These are phyloP conservation scores for Lagenidium giganteum DNA, from an alignment of 352 stramenopile species.

Conservation along the genomic window DNA sequence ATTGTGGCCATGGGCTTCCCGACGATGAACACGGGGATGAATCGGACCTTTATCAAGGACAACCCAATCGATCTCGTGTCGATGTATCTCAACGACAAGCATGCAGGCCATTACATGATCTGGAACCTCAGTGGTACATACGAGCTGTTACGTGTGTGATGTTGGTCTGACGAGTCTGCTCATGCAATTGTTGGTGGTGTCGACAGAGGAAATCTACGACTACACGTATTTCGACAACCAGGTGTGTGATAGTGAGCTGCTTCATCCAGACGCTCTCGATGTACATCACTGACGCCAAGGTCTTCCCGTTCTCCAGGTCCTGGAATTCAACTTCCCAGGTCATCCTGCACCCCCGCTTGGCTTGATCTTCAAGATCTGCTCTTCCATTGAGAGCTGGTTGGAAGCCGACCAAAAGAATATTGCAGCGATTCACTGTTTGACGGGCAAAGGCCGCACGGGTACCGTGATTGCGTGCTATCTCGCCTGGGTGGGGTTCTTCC, in stretches of 20 bases:
- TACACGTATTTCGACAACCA: conserved; percentile 94
- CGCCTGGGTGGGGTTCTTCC: conserved; percentile 91
- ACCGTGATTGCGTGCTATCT: conserved; percentile 96
- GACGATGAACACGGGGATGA: conserved; percentile 76
- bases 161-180: conserved; percentile 2
- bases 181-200: neutral
- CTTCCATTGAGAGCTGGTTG: conserved; percentile 97
- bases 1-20: conserved; percentile 91
- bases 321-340: conserved; percentile 97
- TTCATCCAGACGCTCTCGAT: no score
- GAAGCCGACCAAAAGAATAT: conserved; percentile 95
- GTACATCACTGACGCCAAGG: no score
- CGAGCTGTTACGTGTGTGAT: neutral
- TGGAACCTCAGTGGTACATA: conserved; percentile 92
- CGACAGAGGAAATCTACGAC: conserved; percentile 94
- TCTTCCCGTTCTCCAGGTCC: no score
- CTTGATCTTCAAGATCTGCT: conserved; percentile 96
- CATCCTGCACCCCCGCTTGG: conserved; percentile 95
- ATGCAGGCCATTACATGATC: conserved; percentile 96
- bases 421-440: conserved; percentile 96
- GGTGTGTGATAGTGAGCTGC: conserved; percentile 2
- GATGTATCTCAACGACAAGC: conserved; percentile 92
- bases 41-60: conserved; percentile 73
- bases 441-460: conserved; percentile 92
- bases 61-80: conserved; percentile 90